A percentile compares a stretch with the other conserved stretches of the same genome.
These are phyloP conservation scores for Wickerhamiella occidentalis DNA, from an alignment of 805 yeast species.

Conservation along the genomic window DNA sequence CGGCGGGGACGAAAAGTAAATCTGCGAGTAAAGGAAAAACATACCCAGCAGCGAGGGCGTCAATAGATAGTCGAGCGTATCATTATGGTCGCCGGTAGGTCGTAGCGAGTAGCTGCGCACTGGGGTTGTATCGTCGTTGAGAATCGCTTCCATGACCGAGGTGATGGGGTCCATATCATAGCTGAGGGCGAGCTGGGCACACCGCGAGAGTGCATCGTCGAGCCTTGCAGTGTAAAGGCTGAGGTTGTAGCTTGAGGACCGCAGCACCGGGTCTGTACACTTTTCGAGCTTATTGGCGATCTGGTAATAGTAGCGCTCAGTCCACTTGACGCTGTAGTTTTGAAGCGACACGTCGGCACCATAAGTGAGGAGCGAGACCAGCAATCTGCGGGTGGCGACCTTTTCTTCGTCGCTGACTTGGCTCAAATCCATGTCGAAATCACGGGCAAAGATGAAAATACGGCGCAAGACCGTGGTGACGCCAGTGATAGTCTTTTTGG, in stretches of 20 bases:
- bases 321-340: slow-evolving; percentile 23
- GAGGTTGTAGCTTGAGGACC: slow-evolving; percentile 24
- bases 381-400: slow-evolving; percentile 46
- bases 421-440: slow-evolving; percentile 32
- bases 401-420: slow-evolving; percentile 30
- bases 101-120: slow-evolving; percentile 3
- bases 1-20: slow-evolving; percentile 22
- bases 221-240: slow-evolving; percentile 22
- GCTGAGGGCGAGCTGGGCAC: slow-evolving; percentile 43
- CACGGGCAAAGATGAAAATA: slow-evolving; percentile 44
- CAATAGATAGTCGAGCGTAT: slow-evolving; percentile 15
- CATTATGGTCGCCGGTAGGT: slow-evolving; percentile 28
- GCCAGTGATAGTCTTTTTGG: slow-evolving; percentile 32
- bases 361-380: slow-evolving; percentile 51
- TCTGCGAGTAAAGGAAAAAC: slow-evolving; percentile 26
- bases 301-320: slow-evolving; percentile 27
- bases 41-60: slow-evolving; percentile 27
- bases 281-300: slow-evolving; percentile 24
- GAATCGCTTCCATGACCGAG: slow-evolving; percentile 15
- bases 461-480: slow-evolving; percentile 44
- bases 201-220: slow-evolving; percentile 31
- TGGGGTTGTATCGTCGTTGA: slow-evolving; percentile 15
- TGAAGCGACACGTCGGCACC: slow-evolving; percentile 34
- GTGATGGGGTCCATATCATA: slow-evolving; percentile 48
- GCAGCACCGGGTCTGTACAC: slow-evolving; percentile 19